phyloP scores from a whole-genome alignment of 2,329 filamentous ascomycete species.

The Dothidotthia symphoricarpi region DNA sequence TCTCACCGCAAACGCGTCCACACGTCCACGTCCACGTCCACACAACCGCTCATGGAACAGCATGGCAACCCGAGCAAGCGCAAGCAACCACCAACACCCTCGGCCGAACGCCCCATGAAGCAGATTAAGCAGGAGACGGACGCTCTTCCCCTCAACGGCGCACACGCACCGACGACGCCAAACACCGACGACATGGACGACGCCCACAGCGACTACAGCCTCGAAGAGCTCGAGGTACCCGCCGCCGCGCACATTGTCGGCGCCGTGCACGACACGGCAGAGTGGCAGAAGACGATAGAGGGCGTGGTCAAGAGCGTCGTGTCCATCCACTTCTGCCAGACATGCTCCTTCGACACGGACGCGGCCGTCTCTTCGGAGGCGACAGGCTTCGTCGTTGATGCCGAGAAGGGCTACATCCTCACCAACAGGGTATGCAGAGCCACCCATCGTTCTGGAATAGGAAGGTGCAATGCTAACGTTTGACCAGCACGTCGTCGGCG shows the following conservation, averaged over 20 bases:
- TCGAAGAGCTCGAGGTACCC: conserved; percentile 41
- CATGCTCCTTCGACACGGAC: conserved; percentile 97
- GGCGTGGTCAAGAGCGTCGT: conserved; percentile 92
- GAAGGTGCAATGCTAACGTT: conserved; percentile 18
- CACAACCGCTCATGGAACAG: conserved; percentile 45
- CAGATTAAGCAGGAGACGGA: conserved; percentile 53
- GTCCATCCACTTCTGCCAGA: conserved; percentile 98
- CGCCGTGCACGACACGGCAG: conserved; percentile 64
- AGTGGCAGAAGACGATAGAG: conserved; percentile 96
- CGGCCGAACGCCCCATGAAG: conserved; percentile 54
- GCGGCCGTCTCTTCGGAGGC: conserved; percentile 90
- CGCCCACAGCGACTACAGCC: conserved; percentile 38
- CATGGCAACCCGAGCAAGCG: conserved; percentile 54
- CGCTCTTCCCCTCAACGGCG: conserved; percentile 39
- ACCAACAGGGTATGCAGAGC: conserved; percentile 46
- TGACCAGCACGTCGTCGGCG: conserved; percentile 78
- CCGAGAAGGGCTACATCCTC: conserved; percentile 71
- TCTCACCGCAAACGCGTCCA: conserved; percentile 2
- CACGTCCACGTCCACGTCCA: conserved; percentile 9
- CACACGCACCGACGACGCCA: conserved; percentile 19
- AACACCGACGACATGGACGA: conserved; percentile 36
- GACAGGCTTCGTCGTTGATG: conserved; percentile 96
- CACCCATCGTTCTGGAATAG: not conserved
- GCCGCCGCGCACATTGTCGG: conserved; percentile 37
- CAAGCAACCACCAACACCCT: conserved; percentile 52